A percentile compares a stretch with the other conserved stretches of the same genome.
Conservation (phyloP, 2,329 filamentous ascomycete genomes). For the Alternaria brassicae region DNA sequence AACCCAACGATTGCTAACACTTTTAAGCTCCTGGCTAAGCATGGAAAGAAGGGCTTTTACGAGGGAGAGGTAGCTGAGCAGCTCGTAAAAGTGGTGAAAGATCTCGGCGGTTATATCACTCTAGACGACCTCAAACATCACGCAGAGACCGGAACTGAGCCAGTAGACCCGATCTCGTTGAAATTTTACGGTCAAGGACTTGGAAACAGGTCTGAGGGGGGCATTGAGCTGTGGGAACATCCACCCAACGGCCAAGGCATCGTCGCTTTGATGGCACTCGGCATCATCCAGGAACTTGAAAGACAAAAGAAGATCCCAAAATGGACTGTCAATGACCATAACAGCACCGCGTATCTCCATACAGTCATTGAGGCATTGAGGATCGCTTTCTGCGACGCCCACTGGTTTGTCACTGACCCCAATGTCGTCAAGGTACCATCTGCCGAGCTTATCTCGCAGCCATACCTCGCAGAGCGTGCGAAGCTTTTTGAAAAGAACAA, state of each 20-base stretch:
- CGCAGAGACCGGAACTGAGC: conserved; percentile 73
- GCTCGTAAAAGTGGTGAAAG: conserved; percentile 77
- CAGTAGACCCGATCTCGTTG: conserved; percentile 84
- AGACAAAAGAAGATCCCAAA: conserved; percentile 74
- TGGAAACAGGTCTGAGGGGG: conserved; percentile 57
- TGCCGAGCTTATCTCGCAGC: conserved; percentile 70
- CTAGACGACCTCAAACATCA: conserved; percentile 83
- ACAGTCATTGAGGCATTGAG: conserved; percentile 86
- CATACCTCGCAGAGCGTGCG: conserved; percentile 75
- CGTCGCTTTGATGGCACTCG: conserved; percentile 90
- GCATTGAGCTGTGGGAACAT: conserved; percentile 92
- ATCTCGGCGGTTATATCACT: conserved; percentile 78
- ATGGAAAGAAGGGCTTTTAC: conserved; percentile 93
- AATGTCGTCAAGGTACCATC: conserved; percentile 73
- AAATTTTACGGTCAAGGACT: conserved; percentile 74
- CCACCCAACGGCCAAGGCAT: conserved; percentile 97
- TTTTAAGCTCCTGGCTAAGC: conserved; percentile 76
- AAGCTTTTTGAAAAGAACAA: conserved; percentile 66
- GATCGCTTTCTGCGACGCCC: conserved; percentile 87
- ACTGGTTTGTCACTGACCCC: conserved; percentile 90
- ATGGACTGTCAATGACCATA: conserved; percentile 77
- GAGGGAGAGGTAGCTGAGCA: conserved; percentile 81
- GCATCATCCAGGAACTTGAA: conserved; percentile 88
- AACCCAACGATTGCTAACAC: conserved; percentile 83
- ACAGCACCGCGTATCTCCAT: conserved; percentile 77